These are phyloP conservation scores for Podospora comata DNA, from an alignment of 495 filamentous ascomycete species.

Conservation along the genomic window DNA sequence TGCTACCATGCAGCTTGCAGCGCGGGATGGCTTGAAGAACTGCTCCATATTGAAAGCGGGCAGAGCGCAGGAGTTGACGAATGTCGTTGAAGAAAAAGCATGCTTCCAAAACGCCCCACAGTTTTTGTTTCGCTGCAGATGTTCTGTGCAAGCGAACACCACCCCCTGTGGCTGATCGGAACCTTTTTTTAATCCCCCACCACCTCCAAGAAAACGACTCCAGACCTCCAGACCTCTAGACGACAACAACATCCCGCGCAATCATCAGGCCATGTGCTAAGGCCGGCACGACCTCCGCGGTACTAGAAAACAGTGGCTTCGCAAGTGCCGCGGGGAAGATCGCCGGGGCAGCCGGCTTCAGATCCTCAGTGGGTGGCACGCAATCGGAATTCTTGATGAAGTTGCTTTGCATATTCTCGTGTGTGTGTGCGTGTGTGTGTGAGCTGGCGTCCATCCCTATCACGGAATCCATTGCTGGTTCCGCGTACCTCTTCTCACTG, in stretches of 20 bases:
- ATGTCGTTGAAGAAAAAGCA: neutral
- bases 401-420: conserved; percentile 17
- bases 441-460: conserved; percentile 3
- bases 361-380: neutral
- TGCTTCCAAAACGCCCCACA: neutral
- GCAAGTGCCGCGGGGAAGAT: conserved; percentile 15
- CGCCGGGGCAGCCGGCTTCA: neutral
- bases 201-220: neutral
- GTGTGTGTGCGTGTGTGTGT: neutral
- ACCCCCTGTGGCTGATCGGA: neutral
- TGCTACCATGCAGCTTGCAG: neutral
- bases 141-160: neutral
- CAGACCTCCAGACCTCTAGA: neutral
- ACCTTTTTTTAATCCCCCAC: neutral
- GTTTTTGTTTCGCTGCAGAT: conserved; percentile 2
- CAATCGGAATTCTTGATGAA: conserved; percentile 7
- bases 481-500: neutral
- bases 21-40: neutral
- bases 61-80: neutral
- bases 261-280: conserved; percentile 10
- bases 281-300: conserved; percentile 2
- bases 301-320: neutral
- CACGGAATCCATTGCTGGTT: conserved; percentile 1
- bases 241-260: conserved; percentile 6
- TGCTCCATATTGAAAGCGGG: neutral